phyloP scores from a whole-genome alignment of 2,329 filamentous ascomycete genomes.

The Arachnopeziza araneosa region DNA sequence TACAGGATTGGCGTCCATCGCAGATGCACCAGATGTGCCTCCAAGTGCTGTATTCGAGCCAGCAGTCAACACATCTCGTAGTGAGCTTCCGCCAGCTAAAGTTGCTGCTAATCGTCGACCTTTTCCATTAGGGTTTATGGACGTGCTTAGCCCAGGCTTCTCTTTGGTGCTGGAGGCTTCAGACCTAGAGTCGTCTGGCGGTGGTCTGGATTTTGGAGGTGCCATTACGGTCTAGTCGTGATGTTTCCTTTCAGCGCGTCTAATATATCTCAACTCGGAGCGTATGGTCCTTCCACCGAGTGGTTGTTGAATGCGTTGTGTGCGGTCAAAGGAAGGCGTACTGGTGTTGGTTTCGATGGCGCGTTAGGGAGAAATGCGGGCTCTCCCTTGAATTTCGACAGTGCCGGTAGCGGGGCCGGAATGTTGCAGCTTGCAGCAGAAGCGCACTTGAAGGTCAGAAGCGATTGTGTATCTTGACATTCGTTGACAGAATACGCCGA shows the following conservation, averaged over 20 bases:
- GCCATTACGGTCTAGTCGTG: constrained; percentile 20
- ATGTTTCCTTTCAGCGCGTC: neutral
- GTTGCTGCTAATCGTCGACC: constrained; percentile 22
- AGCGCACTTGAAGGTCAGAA: too few relatives aligned
- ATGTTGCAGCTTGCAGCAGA: too few relatives aligned
- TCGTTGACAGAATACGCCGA: too few relatives aligned
- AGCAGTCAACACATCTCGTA: constrained; percentile 26
- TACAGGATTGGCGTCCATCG: constrained; percentile 24
- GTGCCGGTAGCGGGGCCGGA: too few relatives aligned
- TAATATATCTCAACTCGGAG: neutral
- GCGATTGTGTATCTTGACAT: too few relatives aligned
- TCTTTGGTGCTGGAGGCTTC: constrained; percentile 34
- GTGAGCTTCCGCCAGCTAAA: constrained; percentile 22
- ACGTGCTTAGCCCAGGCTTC: constrained; percentile 20
- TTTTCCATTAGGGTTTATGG: constrained; percentile 25
- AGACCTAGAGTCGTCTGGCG: constrained; percentile 32
- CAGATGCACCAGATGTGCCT: constrained; percentile 12
- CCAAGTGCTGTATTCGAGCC: constrained; percentile 9
- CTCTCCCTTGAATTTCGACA: too few relatives aligned
- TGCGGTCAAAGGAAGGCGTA: too few relatives aligned
- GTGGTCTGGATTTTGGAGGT: constrained; percentile 26
- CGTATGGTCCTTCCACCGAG: neutral
- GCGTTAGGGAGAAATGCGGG: too few relatives aligned
- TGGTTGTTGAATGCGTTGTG: too few relatives aligned
- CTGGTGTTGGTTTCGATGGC: too few relatives aligned